A percentile compares a stretch with the other conserved stretches of the same genome.
Evolutionary conservation across 225 moss, liverwort and hornwort genomes (phyloP).

Genomic region (Sphagnum tenellum): DNA sequence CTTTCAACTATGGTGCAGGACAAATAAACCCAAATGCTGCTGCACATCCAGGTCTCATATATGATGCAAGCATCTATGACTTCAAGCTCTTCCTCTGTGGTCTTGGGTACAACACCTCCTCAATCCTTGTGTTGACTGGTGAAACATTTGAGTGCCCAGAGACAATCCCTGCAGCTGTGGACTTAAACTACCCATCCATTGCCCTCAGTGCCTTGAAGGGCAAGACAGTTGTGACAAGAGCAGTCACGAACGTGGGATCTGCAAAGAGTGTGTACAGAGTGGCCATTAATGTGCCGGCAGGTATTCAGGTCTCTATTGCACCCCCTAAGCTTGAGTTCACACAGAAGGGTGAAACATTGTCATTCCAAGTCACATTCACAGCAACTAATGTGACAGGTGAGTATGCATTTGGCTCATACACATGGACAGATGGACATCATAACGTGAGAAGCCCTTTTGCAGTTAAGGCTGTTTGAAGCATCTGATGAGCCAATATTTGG

Average conservation of each 20-base stretch:
- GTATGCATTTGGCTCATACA: conserved; percentile 36
- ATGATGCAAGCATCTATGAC: conserved; percentile 23
- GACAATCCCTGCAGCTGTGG: conserved; percentile 14
- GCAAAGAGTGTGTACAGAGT: conserved; percentile 17
- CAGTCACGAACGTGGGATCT: conserved; percentile 53
- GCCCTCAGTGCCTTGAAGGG: conserved; percentile 15
- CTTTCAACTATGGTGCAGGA: conserved; percentile 51
- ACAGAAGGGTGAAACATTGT: conserved; percentile 10
- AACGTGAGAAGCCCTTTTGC: conserved; percentile 43
- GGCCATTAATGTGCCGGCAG: conserved; percentile 18
- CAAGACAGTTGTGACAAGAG: conserved; percentile 20
- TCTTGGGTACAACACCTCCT: conserved; percentile 22
- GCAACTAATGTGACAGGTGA: background rate
- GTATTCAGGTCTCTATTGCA: conserved; percentile 18
- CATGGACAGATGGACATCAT: conserved; percentile 51
- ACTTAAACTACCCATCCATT: conserved; percentile 67
- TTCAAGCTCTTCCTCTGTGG: conserved; percentile 47
- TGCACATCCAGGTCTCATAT: conserved; percentile 48
- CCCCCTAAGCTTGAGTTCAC: conserved; percentile 23
- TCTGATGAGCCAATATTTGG: no score
- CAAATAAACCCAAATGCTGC: conserved; percentile 42
- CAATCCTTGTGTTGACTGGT: conserved; percentile 17
- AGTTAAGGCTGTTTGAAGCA: conserved; percentile 2
- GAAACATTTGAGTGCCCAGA: conserved; percentile 23
- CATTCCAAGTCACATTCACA: conserved; percentile 29